Conservation (phyloP, 73 alveolate species). For the Diophrys appendiculata region DNA sequence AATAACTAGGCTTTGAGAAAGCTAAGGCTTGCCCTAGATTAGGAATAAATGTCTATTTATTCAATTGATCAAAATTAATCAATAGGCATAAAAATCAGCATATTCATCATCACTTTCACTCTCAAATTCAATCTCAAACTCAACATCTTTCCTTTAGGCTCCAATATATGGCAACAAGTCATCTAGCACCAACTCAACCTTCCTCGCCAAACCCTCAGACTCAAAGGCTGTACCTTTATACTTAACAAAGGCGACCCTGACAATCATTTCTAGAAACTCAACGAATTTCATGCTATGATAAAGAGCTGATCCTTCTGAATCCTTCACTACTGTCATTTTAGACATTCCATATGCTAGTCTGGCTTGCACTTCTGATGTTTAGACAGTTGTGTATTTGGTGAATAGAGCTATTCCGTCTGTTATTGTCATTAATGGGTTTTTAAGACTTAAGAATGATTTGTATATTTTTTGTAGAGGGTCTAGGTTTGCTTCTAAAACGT, state of each 20-base stretch:
- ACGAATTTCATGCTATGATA: constrained; percentile 41
- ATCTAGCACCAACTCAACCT: background rate
- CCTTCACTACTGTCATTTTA: constrained; percentile 58
- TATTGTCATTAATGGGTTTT: constrained; percentile 26
- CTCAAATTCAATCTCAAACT: background rate
- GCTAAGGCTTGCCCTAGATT: too few relatives aligned
- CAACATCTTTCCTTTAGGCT: background rate
- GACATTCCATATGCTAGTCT: constrained; percentile 36
- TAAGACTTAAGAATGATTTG: constrained; percentile 7
- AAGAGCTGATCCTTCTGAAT: constrained; percentile 5
- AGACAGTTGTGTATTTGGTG: constrained; percentile 23
- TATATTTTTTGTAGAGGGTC: constrained; percentile 27
- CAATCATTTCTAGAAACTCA: constrained; percentile 53
- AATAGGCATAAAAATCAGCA: background rate
- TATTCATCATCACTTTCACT: background rate
- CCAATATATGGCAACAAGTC: background rate
- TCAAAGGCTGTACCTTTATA: background rate
- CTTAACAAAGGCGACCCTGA: constrained; percentile 45
- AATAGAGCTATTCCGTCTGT: constrained; percentile 3
- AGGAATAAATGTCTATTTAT: background rate
- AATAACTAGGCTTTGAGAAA: too few relatives aligned
- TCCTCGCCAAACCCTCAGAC: background rate
- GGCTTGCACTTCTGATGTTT: constrained; percentile 11
- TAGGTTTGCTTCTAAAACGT: constrained; percentile 49
- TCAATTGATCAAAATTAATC: background rate